phyloP scores from a whole-genome alignment of 1,139 yeast genomes.

The Geotrichum aggregatum region DNA sequence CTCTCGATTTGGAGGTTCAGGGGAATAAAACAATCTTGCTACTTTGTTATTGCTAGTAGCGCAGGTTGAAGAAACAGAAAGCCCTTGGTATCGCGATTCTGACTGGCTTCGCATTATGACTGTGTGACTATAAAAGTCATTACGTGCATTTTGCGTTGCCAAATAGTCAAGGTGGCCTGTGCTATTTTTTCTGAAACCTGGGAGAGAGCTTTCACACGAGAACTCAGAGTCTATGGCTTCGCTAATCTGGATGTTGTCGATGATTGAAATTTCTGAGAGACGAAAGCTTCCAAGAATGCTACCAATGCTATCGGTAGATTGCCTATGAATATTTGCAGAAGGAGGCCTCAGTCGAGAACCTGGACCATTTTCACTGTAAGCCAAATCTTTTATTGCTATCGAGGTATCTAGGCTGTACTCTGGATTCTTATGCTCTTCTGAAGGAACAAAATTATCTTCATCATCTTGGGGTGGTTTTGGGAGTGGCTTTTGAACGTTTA shows the following conservation, averaged over 20 bases:
- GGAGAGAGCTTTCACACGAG: not conserved
- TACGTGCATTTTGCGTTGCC: not conserved
- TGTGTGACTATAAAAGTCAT: too few relatives aligned
- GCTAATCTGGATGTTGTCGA: not conserved
- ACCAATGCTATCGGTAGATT: constrained; percentile 23
- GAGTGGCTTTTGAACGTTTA: not conserved
- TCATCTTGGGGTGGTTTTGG: too few relatives aligned
- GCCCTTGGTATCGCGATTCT: too few relatives aligned
- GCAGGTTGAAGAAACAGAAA: too few relatives aligned
- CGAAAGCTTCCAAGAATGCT: constrained; percentile 32
- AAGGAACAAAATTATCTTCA: too few relatives aligned
- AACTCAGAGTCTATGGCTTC: not conserved
- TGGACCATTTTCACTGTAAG: not conserved
- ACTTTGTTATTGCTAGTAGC: too few relatives aligned
- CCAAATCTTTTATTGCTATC: too few relatives aligned
- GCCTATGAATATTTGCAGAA: not conserved
- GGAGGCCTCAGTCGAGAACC: not conserved
- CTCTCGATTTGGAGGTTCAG: too few relatives aligned
- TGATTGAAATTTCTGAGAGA: constrained; percentile 28
- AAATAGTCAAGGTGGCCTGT: not conserved
- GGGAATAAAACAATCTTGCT: too few relatives aligned
- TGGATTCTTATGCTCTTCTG: not conserved
- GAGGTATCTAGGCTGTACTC: too few relatives aligned
- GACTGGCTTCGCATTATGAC: too few relatives aligned
- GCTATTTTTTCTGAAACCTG: not conserved